Conservation (phyloP, 2,329 filamentous ascomycete genomes). For the Claviceps arundinis region DNA sequence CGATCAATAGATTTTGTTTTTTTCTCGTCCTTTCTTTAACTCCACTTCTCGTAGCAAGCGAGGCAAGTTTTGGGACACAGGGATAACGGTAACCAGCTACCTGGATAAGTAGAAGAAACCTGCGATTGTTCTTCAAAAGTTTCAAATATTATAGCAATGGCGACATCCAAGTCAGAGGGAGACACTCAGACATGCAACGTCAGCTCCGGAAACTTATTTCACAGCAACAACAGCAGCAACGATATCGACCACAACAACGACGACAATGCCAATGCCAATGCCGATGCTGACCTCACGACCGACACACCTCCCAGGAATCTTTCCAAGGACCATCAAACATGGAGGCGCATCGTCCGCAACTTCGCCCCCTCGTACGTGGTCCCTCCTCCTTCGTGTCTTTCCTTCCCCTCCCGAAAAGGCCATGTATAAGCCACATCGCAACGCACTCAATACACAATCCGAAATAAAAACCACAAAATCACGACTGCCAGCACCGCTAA, state of each 20-base stretch:
- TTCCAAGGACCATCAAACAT: conserved; percentile 21
- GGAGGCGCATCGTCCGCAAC: conserved; percentile 34
- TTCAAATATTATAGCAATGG: neutral
- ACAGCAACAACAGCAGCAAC: neutral
- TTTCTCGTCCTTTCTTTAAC: no score
- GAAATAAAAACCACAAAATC: no score
- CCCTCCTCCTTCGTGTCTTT: no score
- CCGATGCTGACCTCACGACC: neutral
- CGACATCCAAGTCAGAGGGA: neutral
- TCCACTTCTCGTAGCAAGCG: no score
- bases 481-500: neutral
- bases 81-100: no score
- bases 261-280: neutral
- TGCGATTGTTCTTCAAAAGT: no score
- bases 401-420: no score
- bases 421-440: no score
- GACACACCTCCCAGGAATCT: conserved; percentile 14
- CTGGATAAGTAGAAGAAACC: no score
- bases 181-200: neutral
- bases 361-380: conserved; percentile 39
- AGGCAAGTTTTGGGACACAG: no score
- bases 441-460: no score
- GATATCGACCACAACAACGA: neutral
- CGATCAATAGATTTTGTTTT: no score
- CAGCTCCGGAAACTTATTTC: neutral